Evolutionary conservation across 495 filamentous ascomycete species (phyloP).

Genomic region (Xylaria flabelliformis): DNA sequence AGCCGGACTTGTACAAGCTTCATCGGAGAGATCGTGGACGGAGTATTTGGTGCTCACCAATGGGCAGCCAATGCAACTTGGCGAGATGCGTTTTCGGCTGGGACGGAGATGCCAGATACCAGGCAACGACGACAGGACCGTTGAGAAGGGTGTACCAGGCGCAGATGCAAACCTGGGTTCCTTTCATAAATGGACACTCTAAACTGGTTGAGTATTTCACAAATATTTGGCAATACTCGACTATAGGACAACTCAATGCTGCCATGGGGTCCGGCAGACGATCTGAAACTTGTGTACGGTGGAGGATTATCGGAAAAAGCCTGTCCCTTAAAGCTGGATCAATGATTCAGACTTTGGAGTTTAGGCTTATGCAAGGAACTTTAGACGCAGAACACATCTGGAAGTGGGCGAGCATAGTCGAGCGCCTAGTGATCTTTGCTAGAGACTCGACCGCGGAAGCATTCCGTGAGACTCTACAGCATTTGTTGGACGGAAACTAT

Average conservation of each 20-base stretch:
- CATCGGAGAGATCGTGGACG: neutral
- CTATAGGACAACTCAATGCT: neutral
- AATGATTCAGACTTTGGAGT: conserved; percentile 28
- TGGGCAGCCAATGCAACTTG: neutral
- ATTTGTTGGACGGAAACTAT: neutral
- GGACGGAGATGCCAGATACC: neutral
- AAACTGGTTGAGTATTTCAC: neutral
- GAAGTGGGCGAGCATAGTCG: conserved; percentile 31
- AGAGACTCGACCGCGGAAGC: conserved; percentile 15
- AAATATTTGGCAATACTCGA: conserved; percentile 31
- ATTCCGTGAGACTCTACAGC: conserved; percentile 16
- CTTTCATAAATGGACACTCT: neutral
- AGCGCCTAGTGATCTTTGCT: conserved; percentile 29
- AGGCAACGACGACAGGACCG: neutral
- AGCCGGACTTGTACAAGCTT: neutral
- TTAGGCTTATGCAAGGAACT: conserved; percentile 36
- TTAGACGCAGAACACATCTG: conserved; percentile 33
- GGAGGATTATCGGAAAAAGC: neutral
- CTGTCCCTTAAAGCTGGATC: neutral
- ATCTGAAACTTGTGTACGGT: neutral
- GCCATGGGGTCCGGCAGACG: neutral
- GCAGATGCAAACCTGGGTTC: conserved; percentile 6
- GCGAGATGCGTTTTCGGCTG: neutral
- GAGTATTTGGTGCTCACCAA: neutral
- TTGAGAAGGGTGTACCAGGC: neutral